phyloP scores from a whole-genome alignment of 2,329 filamentous ascomycete genomes.

The Pseudopyrenochaeta lycopersici region DNA sequence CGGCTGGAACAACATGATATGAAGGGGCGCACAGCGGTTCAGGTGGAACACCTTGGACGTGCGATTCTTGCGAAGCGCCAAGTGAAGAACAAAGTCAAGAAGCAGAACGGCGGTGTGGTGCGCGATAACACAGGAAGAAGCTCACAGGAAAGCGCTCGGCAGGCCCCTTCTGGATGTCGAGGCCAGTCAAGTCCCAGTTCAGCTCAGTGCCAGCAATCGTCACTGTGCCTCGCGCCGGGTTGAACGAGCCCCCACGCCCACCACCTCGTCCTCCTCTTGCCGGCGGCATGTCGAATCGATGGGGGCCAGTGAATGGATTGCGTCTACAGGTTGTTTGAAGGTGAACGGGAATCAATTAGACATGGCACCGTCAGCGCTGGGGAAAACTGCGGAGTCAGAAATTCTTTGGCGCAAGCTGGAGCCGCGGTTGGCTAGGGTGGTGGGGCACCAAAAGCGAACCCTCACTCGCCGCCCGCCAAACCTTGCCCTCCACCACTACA shows the following conservation, averaged over 20 bases:
- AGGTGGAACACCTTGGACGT: background rate
- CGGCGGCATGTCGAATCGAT: slow-evolving; percentile 25
- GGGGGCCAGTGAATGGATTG: background rate
- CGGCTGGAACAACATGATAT: slow-evolving; percentile 15
- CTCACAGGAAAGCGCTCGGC: slow-evolving; percentile 54
- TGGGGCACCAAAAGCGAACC: slow-evolving; percentile 31
- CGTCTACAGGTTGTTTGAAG: background rate
- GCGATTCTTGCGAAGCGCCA: slow-evolving; percentile 1
- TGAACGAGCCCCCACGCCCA: slow-evolving; percentile 40
- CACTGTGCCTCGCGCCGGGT: slow-evolving; percentile 42
- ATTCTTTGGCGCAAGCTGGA: slow-evolving; percentile 26
- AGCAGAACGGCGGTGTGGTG: background rate
- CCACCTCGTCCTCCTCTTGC: slow-evolving; percentile 46
- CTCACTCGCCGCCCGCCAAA: slow-evolving; percentile 13
- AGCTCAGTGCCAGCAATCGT: slow-evolving; percentile 55
- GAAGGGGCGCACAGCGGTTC: slow-evolving; percentile 6
- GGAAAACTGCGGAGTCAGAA: slow-evolving; percentile 23
- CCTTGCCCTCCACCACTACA: slow-evolving; percentile 3
- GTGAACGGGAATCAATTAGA: background rate
- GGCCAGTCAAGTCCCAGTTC: slow-evolving; percentile 52
- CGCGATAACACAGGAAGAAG: slow-evolving; percentile 5
- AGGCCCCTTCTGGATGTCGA: slow-evolving; percentile 51
- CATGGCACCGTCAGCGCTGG: slow-evolving; percentile 5
- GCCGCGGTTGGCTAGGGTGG: slow-evolving; percentile 18
- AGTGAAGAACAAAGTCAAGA: background rate